Percentiles rank a stretch among this genome's conserved stretches.
Conservation (phyloP, 23 red algal genomes). For the Cyanidioschyzon merolae region DNA sequence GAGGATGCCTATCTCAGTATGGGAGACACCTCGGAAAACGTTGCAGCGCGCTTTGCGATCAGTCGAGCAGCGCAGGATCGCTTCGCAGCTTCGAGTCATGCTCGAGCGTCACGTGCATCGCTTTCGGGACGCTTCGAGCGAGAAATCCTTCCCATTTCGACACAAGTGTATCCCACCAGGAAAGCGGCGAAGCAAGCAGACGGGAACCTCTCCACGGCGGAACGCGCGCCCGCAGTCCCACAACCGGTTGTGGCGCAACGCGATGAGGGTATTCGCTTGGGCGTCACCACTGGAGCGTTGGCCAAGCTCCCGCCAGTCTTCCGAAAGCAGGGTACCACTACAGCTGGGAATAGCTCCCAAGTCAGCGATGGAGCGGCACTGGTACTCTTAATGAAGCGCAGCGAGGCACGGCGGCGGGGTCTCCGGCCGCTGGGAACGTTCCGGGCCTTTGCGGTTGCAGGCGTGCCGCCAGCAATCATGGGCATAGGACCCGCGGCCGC, state of each 20-base stretch:
- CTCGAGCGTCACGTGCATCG: constrained; percentile 48
- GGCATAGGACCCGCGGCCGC: constrained; percentile 88
- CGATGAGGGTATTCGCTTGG: constrained; percentile 89
- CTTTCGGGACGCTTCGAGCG: constrained; percentile 53
- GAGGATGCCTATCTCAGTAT: constrained; percentile 74
- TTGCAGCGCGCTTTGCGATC: constrained; percentile 60
- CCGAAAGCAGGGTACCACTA: constrained; percentile 74
- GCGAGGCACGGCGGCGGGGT: constrained; percentile 67
- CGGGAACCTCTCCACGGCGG: constrained; percentile 13
- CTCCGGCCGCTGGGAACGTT: constrained; percentile 52
- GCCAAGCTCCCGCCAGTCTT: constrained; percentile 80
- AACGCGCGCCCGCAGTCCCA: neutral
- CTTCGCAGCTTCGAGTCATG: constrained; percentile 79
- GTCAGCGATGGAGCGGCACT: constrained; percentile 91
- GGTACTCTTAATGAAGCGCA: constrained; percentile 83
- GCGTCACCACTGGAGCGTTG: constrained; percentile 48
- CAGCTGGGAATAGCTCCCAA: constrained; percentile 93
- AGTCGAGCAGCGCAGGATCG: constrained; percentile 62
- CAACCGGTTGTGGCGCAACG: constrained; percentile 44
- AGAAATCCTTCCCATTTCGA: constrained; percentile 88
- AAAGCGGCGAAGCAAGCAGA: constrained; percentile 19
- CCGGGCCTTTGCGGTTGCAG: constrained; percentile 67
- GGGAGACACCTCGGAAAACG: constrained; percentile 97
- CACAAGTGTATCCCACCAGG: constrained; percentile 39
- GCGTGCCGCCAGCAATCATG: constrained; percentile 88